Evolutionary conservation across 139 green algal genomes (phyloP).

Genomic region (Tetradesmus obliquus): DNA sequence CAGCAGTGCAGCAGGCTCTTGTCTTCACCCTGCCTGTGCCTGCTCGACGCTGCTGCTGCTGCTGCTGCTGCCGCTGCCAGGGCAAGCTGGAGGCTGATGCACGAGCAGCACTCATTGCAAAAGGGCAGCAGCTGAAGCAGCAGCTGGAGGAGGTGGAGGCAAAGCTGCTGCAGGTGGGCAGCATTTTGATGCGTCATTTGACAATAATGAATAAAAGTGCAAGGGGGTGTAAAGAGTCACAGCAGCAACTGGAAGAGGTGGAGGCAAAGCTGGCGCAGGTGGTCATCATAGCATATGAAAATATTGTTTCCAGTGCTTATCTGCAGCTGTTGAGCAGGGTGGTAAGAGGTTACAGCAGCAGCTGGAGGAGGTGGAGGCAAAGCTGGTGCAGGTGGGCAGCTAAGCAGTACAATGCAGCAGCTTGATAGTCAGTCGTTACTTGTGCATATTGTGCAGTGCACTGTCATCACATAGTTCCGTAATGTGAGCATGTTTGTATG

Average conservation of each 20-base stretch:
- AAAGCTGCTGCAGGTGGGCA: constrained; percentile 55
- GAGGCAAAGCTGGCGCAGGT: background rate
- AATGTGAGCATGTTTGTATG: too few relatives aligned
- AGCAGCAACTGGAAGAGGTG: background rate
- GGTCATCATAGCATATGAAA: background rate
- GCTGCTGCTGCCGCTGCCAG: constrained; percentile 59
- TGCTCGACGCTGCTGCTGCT: background rate
- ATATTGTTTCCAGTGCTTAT: too few relatives aligned
- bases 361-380: background rate
- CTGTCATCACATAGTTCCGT: too few relatives aligned
- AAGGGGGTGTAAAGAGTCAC: too few relatives aligned
- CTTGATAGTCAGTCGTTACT: background rate
- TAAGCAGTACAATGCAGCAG: background rate
- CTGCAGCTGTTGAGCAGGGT: too few relatives aligned
- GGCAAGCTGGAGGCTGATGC: constrained; percentile 88
- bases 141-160: constrained; percentile 83
- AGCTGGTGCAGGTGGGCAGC: background rate
- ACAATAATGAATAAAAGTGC: too few relatives aligned
- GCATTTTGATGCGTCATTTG: background rate
- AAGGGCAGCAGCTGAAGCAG: constrained; percentile 93
- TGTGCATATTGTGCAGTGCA: too few relatives aligned
- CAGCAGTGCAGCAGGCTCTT: too few relatives aligned
- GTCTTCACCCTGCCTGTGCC: too few relatives aligned
- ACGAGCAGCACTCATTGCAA: constrained; percentile 79
- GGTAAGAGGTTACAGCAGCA: background rate